Percentiles rank a stretch among this genome's conserved stretches.
Evolutionary conservation across 176 grass and related monocot genomes (phyloP).

Genomic region (Carex myosuroides): DNA sequence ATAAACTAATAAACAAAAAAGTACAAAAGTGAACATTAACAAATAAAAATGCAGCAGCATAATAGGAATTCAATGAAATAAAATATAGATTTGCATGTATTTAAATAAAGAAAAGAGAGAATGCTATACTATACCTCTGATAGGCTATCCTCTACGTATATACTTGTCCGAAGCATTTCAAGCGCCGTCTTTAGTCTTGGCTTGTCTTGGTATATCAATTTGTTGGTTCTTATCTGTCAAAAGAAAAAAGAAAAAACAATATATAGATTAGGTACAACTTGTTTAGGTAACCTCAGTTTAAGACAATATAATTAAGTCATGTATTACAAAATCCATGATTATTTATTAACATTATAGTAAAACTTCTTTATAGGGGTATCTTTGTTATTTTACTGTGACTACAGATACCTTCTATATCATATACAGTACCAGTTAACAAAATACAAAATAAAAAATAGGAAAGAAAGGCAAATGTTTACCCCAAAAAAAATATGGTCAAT

Average conservation of each 20-base stretch:
- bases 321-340: background rate
- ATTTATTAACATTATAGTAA: background rate
- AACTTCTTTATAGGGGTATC: background rate
- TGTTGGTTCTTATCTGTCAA: constrained; percentile 74
- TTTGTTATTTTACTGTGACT: background rate
- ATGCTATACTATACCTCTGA: constrained; percentile 28
- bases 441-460: background rate
- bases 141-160: constrained; percentile 66
- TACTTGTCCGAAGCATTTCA: constrained; percentile 76
- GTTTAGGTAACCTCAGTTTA: background rate
- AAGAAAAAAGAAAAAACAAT: background rate
- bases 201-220: constrained; percentile 91
- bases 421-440: background rate
- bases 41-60: background rate
- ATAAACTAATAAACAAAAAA: background rate
- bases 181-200: constrained; percentile 78
- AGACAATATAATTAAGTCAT: background rate
- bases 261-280: background rate
- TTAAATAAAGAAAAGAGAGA: background rate
- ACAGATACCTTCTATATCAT: background rate
- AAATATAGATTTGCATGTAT: background rate
- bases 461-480: background rate
- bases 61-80: background rate
- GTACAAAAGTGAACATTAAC: background rate
- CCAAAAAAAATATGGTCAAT: background rate